A percentile compares a stretch with the other conserved stretches of the same genome.
phyloP scores from a whole-genome alignment of 1,284 basidiomycete species.

The Papiliotrema nemorosa region DNA sequence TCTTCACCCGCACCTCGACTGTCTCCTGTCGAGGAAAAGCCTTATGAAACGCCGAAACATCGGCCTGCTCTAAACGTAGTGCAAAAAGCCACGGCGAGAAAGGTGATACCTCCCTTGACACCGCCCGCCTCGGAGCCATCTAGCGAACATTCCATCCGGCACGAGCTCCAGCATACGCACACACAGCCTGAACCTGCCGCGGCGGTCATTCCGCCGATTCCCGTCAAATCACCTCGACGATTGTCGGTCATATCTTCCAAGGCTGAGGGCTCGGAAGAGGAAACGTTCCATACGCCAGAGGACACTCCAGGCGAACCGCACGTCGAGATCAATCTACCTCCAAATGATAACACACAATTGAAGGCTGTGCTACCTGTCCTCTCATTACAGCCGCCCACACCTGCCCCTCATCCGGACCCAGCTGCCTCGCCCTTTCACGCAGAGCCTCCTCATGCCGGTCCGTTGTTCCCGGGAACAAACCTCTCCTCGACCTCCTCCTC shows the following conservation, averaged over 20 bases:
- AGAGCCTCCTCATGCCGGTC: slow-evolving; percentile 5
- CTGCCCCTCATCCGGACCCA: slow-evolving; percentile 28
- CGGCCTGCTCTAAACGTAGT: slow-evolving; percentile 5
- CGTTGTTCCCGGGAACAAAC: not conserved
- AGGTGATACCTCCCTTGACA: slow-evolving; percentile 6
- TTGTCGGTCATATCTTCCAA: not conserved
- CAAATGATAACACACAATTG: not conserved
- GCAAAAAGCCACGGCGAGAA: slow-evolving; percentile 1
- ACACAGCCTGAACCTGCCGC: not conserved
- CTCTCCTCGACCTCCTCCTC: slow-evolving; percentile 1
- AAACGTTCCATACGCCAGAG: slow-evolving; percentile 26
- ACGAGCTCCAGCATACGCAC: not conserved
- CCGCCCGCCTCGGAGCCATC: slow-evolving; percentile 21
- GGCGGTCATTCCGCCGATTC: not conserved
- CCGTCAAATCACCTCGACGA: slow-evolving; percentile 1
- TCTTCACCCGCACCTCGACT: not conserved
- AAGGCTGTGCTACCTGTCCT: slow-evolving; percentile 1
- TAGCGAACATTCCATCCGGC: slow-evolving; percentile 6
- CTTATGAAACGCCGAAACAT: too few relatives aligned
- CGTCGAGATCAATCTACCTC: slow-evolving; percentile 3
- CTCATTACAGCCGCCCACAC: slow-evolving; percentile 33
- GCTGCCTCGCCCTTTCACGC: slow-evolving; percentile 26
- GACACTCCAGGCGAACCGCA: slow-evolving; percentile 7
- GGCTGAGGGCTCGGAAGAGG: slow-evolving; percentile 1
- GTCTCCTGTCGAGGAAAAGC: not conserved